Conservation (phyloP, 176 grass and related monocot species). For the Aegilops longissima region DNA sequence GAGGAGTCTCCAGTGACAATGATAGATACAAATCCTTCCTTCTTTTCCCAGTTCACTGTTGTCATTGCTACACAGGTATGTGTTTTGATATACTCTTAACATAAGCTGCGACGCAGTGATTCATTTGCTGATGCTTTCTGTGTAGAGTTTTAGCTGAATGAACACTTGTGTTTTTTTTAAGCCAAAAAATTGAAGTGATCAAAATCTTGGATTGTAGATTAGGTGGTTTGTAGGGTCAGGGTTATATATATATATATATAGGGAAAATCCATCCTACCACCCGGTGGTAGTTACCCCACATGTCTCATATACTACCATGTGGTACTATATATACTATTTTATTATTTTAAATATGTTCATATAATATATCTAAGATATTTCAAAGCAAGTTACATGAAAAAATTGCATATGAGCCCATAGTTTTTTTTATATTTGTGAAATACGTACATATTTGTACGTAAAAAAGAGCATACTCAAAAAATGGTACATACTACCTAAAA, state of each 20-base stretch:
- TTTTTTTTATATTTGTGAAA: no score
- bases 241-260: background rate
- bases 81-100: background rate
- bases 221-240: background rate
- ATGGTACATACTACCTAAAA: no score
- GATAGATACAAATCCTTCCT: conserved; percentile 75
- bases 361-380: no score
- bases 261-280: no score
- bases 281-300: no score
- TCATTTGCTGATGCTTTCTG: background rate
- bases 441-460: no score
- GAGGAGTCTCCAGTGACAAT: conserved; percentile 72
- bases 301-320: no score
- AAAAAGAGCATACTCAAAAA: no score
- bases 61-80: conserved; percentile 89
- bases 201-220: background rate
- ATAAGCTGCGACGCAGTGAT: conserved; percentile 9
- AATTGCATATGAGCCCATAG: no score
- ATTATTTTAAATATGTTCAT: no score
- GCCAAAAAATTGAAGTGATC: background rate
- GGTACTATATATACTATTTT: no score
- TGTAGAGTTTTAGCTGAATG: conserved; percentile 16
- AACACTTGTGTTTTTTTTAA: background rate
- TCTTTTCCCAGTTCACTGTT: conserved; percentile 80
- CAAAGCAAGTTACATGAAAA: no score